A percentile compares a stretch with the other conserved stretches of the same genome.
These are phyloP conservation scores for Cajanus cajan DNA, from an alignment of 306 rosid genomes.

Conservation along the genomic window DNA sequence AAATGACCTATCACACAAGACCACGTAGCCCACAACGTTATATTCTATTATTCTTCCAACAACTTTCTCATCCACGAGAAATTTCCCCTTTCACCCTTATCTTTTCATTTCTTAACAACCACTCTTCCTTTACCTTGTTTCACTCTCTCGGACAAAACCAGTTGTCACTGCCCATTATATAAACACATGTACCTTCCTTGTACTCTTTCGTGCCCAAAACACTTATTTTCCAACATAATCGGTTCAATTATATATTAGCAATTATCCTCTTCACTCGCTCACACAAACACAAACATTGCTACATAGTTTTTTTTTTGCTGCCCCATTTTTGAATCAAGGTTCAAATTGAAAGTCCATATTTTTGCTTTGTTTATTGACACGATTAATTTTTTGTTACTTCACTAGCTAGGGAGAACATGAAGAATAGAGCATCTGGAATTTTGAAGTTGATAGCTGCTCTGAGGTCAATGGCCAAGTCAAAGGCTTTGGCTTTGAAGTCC, in stretches of 20 bases:
- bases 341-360: neutral
- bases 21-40: constrained; percentile 7
- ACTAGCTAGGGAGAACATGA: constrained; percentile 26
- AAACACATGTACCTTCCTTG: neutral
- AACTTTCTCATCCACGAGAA: neutral
- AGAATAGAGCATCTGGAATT: constrained; percentile 32
- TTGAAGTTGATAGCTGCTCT: constrained; percentile 39
- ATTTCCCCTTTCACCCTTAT: neutral
- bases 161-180: neutral
- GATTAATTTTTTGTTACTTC: neutral
- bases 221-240: constrained; percentile 13
- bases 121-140: constrained; percentile 23
- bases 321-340: neutral
- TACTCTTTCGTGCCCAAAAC: constrained; percentile 23
- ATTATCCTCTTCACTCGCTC: neutral
- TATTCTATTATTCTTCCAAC: neutral
- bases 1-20: neutral
- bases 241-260: neutral
- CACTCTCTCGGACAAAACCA: neutral
- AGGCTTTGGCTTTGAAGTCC: constrained; percentile 39
- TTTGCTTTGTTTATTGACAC: neutral
- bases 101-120: constrained; percentile 33
- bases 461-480: constrained; percentile 46
- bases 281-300: neutral
- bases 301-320: neutral